Conservation (phyloP, 176 grass and related monocot genomes). For the Bothriochloa decipiens region DNA sequence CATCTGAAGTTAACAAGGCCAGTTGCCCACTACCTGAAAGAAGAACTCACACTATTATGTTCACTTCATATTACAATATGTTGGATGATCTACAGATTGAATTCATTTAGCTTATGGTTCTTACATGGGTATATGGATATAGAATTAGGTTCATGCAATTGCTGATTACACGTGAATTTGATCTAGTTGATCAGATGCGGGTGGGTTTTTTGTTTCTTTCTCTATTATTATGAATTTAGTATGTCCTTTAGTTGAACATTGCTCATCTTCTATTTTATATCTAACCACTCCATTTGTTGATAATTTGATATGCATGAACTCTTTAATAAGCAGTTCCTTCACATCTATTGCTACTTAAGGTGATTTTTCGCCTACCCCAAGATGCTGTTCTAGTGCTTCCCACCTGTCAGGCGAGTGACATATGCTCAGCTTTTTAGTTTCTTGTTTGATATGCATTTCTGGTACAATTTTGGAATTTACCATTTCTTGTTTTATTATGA, state of each 20-base stretch:
- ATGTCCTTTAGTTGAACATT: neutral
- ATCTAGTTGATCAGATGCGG: neutral
- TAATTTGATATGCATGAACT: neutral
- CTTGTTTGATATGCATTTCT: neutral
- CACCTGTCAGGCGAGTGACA: neutral
- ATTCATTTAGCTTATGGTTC: neutral
- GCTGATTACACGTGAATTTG: neutral
- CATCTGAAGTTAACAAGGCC: neutral
- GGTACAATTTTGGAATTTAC: neutral
- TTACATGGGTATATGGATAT: neutral
- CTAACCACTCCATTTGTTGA: neutral
- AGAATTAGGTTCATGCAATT: neutral
- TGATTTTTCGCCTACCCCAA: neutral
- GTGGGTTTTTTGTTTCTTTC: neutral
- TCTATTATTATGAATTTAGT: neutral
- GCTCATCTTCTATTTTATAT: neutral
- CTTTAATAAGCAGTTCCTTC: neutral
- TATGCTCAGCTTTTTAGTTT: neutral
- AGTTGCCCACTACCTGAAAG: neutral
- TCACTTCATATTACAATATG: neutral
- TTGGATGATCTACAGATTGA: neutral
- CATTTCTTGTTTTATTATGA: neutral
- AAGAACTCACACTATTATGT: neutral
- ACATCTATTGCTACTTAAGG: neutral
- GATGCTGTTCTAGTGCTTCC: neutral